These are phyloP conservation scores for Primulina tabacum DNA, from an alignment of 257 asterid genomes.

Conservation along the genomic window DNA sequence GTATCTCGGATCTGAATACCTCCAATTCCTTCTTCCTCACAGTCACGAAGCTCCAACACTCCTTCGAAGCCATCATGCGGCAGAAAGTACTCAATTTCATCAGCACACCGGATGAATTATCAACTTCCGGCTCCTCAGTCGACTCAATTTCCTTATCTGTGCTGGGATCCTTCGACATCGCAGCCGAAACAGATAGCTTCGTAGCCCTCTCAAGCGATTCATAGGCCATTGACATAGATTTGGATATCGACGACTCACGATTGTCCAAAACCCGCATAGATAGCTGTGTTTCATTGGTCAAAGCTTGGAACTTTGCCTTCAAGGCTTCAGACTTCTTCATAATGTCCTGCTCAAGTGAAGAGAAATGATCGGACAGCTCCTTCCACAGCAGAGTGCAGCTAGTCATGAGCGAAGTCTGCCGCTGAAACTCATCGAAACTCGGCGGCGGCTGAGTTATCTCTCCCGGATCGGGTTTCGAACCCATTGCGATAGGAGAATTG, in stretches of 20 bases:
- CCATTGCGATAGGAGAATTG: conserved; percentile 45
- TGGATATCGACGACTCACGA: conserved; percentile 70
- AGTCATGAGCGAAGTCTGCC: conserved; percentile 96
- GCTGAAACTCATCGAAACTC: conserved; percentile 94
- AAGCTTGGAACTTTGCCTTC: conserved; percentile 44
- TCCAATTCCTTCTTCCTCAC: conserved; percentile 84
- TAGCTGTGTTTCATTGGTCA: conserved; percentile 53
- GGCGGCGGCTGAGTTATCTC: conserved; percentile 59
- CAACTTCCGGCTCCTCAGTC: conserved; percentile 50
- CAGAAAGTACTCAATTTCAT: conserved; percentile 58
- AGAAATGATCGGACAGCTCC: conserved; percentile 94
- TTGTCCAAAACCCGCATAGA: conserved; percentile 55
- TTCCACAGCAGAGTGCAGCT: conserved; percentile 99
- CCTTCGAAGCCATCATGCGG: conserved; percentile 56
- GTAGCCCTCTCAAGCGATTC: conserved; percentile 39
- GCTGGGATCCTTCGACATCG: conserved; percentile 3
- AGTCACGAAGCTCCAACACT: conserved; percentile 70
- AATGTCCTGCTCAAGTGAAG: conserved; percentile 78
- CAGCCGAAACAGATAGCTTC: conserved; percentile 33
- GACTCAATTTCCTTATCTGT: not conserved
- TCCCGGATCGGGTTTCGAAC: conserved; percentile 95
- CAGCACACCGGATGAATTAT: conserved; percentile 59
- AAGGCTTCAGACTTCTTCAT: conserved; percentile 63
- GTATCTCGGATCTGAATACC: conserved; percentile 50
- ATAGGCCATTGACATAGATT: conserved; percentile 53